A percentile compares a stretch with the other conserved stretches of the same genome.
Evolutionary conservation across 495 filamentous ascomycete species (phyloP).

Genomic region (Cercophora scortea): DNA sequence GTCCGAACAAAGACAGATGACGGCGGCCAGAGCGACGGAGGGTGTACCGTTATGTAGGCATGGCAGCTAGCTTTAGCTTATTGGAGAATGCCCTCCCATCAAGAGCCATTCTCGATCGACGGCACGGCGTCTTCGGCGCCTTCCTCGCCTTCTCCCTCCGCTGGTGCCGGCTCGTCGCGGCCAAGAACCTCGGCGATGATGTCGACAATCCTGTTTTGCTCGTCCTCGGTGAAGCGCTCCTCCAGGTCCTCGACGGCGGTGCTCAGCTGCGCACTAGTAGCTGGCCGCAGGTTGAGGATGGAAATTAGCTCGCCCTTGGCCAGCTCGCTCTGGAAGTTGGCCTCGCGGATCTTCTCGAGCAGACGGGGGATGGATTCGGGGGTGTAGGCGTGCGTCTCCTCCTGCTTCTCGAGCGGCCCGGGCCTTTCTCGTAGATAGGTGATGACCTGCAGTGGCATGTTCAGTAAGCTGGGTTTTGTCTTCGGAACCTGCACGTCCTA

Average conservation of each 20-base stretch:
- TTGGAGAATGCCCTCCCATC: background rate
- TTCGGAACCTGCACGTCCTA: too few species aligned
- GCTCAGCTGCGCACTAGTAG: slow-evolving; percentile 25
- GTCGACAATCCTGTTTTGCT: slow-evolving; percentile 33
- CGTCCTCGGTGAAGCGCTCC: slow-evolving; percentile 33
- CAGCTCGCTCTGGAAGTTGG: slow-evolving; percentile 25
- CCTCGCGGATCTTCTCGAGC: slow-evolving; percentile 27
- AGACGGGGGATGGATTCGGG: slow-evolving; percentile 21
- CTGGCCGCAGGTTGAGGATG: slow-evolving; percentile 38
- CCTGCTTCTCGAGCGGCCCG: slow-evolving; percentile 32
- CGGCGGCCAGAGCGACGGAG: slow-evolving; percentile 37
- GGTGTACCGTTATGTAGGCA: slow-evolving; percentile 29
- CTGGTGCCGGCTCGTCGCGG: slow-evolving; percentile 13
- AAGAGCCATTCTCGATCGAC: slow-evolving; percentile 22
- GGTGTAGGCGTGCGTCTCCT: slow-evolving; percentile 31
- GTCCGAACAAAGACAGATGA: slow-evolving; percentile 46
- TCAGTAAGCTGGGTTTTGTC: background rate
- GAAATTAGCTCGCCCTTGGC: slow-evolving; percentile 39
- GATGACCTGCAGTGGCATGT: slow-evolving; percentile 19
- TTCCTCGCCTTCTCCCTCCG: slow-evolving; percentile 10
- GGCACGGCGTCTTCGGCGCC: slow-evolving; percentile 16
- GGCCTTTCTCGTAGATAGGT: slow-evolving; percentile 32
- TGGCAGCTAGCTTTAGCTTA: background rate
- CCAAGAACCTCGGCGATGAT: slow-evolving; percentile 37
- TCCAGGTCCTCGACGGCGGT: slow-evolving; percentile 38